Evolutionary conservation across 306 rosid genomes (phyloP), one percentile per base, ranked within the genome.

Genomic region (Aeschynomene evenia): DNA sequence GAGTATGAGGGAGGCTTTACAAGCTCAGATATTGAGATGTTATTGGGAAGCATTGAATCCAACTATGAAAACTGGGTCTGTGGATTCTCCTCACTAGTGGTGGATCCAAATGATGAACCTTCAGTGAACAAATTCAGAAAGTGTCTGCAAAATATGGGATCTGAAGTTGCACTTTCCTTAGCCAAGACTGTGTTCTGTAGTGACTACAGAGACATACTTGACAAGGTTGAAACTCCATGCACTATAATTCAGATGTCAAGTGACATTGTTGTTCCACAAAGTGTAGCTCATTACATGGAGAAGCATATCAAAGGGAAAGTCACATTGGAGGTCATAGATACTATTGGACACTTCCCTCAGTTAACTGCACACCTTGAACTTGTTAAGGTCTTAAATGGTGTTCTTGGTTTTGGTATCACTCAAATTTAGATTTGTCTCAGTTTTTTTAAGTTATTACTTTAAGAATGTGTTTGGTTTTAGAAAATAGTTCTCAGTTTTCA

Each of bases 1-100:
- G 96, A 71, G 21, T 94, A 94, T 18, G 88, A 91, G 63, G 97
- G 99, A 4, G 99, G 99, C 4, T 80, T 87, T 24, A 81, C 72
- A 26, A 79, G 62, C 29, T 78, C 96, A 57, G 91, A 82, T 1
- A 26, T 94, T 14, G 89, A 87, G 9, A 28, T 79, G 22, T 74
- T 94, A 68, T 12, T 91, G 49, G 39, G 62, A 29, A 62, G 43
- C 79, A 80, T 94, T 4, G 91, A 91, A 39, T 68, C 81, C 63
- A 63, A 91, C 74, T 94, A 77, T 48, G 68, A 84, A 26, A 69
- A 78, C 45, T 94, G 99, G 99, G 75, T 77, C 4, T 11, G 76
- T 37, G 19, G 36, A 13, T 94, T 89, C 72, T 64, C 88, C 66
- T 39, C 72, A 50, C 33, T 63, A 11, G 88, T 2, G 28, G 86